These are phyloP conservation scores for Pascua sp. DNA, from an alignment of 1,284 basidiomycete genomes.

Conservation along the genomic window DNA sequence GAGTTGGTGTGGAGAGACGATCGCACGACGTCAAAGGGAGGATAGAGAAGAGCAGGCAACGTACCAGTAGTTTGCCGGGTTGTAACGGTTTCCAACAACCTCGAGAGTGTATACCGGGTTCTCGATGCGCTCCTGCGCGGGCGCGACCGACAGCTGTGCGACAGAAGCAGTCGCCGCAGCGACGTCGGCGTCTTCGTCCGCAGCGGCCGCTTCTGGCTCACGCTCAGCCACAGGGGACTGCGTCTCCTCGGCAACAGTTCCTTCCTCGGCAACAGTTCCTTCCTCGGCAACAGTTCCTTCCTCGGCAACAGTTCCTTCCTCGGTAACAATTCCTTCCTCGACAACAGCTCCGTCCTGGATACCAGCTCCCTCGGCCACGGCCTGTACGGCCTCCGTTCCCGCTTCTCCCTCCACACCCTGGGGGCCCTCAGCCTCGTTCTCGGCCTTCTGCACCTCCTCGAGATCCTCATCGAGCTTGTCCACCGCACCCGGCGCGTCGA, in stretches of 20 bases:
- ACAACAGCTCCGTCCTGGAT: no score
- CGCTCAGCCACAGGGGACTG: background rate
- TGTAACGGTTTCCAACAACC: conserved; percentile 89
- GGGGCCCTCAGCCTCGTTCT: background rate
- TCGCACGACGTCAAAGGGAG: conserved; percentile 22
- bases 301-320: no score
- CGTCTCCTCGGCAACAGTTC: conserved; percentile 5
- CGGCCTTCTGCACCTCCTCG: background rate
- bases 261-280: background rate
- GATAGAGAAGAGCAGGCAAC: conserved; percentile 38
- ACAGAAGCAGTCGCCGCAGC: background rate
- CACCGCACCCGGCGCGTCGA: conserved; percentile 31
- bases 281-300: conserved; percentile 1
- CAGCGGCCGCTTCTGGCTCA: background rate
- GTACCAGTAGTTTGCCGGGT: conserved; percentile 79
- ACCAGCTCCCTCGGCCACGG: background rate
- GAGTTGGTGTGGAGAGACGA: background rate
- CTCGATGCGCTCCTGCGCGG: conserved; percentile 29
- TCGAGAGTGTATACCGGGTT: conserved; percentile 64
- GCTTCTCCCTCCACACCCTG: conserved; percentile 1
- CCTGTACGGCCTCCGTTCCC: conserved; percentile 6
- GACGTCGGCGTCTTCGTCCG: background rate
- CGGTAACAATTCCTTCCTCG: no score
- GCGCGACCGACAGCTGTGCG: conserved; percentile 1
- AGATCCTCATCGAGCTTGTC: conserved; percentile 21